phyloP scores from a whole-genome alignment of 768 basidiomycete genomes.

The Collybia sp. region DNA sequence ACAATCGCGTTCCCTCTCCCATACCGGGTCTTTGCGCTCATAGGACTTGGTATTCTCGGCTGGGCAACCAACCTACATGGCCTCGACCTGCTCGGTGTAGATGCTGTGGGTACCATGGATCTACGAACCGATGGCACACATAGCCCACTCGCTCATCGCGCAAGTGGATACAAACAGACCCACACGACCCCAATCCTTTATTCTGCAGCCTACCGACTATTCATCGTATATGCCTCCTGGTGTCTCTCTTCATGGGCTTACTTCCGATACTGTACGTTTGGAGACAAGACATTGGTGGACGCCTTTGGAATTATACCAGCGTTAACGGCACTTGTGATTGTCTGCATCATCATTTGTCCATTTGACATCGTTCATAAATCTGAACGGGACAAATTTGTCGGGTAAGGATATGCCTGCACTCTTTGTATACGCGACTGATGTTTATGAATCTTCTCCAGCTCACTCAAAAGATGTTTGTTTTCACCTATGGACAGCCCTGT shows the following conservation, averaged over 20 bases:
- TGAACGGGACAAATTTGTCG: conserved; percentile 74
- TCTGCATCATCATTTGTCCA: conserved; percentile 61
- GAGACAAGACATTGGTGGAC: conserved; percentile 60
- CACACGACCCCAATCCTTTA: conserved; percentile 42
- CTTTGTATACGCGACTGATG: conserved; percentile 1
- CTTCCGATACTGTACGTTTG: conserved; percentile 58
- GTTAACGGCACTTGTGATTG: conserved; percentile 53
- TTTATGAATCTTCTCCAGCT: conserved; percentile 34
- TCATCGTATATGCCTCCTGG: conserved; percentile 54
- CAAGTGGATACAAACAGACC: conserved; percentile 22
- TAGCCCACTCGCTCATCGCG: conserved; percentile 20
- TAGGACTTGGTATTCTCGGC: conserved; percentile 75
- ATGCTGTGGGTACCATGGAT: conserved; percentile 69
- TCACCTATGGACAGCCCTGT: conserved; percentile 57
- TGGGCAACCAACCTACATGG: conserved; percentile 95
- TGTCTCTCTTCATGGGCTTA: conserved; percentile 63
- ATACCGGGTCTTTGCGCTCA: conserved; percentile 81
- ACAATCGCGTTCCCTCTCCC: conserved; percentile 78
- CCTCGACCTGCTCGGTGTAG: conserved; percentile 68
- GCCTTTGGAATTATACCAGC: conserved; percentile 73
- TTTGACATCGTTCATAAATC: conserved; percentile 59
- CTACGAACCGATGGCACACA: conserved; percentile 35
- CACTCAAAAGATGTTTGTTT: conserved; percentile 70
- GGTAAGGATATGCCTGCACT: conserved; percentile 45
- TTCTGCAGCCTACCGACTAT: conserved; percentile 62